Percentiles rank a stretch among this genome's conserved stretches.
Conservation (phyloP, 176 grass and related monocot species). For the Oryza nivara region DNA sequence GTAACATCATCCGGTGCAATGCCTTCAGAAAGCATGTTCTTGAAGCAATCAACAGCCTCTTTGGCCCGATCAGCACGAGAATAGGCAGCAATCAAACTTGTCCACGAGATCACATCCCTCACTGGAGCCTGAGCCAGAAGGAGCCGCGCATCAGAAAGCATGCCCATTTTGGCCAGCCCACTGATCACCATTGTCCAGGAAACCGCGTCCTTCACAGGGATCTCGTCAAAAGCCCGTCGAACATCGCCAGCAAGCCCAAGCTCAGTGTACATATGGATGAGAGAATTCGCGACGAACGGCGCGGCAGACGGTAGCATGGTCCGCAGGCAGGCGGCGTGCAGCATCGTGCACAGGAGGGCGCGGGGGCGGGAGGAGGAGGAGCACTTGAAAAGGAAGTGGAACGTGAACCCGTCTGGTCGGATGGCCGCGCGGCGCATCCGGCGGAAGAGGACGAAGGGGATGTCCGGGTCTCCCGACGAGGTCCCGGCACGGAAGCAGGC, state of each 20-base stretch:
- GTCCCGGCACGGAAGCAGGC: conserved; percentile 31
- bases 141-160: conserved; percentile 39
- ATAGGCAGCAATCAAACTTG: conserved; percentile 59
- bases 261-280: conserved; percentile 64
- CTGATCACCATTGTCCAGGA: conserved; percentile 63
- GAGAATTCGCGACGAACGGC: conserved; percentile 34
- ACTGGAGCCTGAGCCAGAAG: conserved; percentile 51
- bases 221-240: conserved; percentile 41
- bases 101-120: conserved; percentile 75
- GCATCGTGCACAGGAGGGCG: not conserved
- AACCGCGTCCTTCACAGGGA: conserved; percentile 46
- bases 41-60: conserved; percentile 57
- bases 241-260: conserved; percentile 47
- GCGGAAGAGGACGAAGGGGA: conserved; percentile 33
- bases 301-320: conserved; percentile 19
- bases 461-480: not conserved
- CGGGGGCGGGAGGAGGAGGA: conserved; percentile 31
- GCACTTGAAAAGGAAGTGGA: conserved; percentile 73
- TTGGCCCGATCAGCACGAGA: conserved; percentile 44
- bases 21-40: conserved; percentile 46
- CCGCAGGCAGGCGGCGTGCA: conserved; percentile 39
- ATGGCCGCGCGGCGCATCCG: conserved; percentile 41
- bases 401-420: conserved; percentile 51
- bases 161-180: conserved; percentile 54
- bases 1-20: conserved; percentile 53